Evolutionary conservation across 441 rosid species (phyloP).

Genomic region (Pelargonium fulgidum): DNA sequence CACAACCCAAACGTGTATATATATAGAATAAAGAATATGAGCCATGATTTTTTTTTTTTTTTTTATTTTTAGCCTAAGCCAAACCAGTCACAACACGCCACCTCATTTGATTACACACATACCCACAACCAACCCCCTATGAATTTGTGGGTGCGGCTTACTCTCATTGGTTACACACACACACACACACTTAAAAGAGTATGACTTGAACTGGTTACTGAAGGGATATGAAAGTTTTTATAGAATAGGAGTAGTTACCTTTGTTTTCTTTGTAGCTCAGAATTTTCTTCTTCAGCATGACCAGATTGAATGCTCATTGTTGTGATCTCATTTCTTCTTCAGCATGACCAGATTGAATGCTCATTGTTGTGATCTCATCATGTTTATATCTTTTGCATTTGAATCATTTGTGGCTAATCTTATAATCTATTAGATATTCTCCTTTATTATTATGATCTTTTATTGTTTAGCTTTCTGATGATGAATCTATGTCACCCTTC

Average conservation of each 20-base stretch:
- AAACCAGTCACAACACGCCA: no score
- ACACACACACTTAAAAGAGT: neutral
- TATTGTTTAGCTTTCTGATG: neutral
- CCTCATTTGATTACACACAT: no score
- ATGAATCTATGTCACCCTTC: slow-evolving; percentile 18
- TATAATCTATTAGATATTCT: slow-evolving; percentile 5
- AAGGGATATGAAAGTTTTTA: neutral
- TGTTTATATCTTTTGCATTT: neutral
- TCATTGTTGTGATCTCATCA: neutral
- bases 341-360: neutral
- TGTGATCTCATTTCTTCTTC: no score
- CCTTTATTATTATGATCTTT: neutral
- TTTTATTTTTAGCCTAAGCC: no score
- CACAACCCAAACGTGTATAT: no score
- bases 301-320: no score
- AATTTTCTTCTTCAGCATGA: neutral
- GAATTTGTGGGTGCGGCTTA: no score
- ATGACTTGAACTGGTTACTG: neutral
- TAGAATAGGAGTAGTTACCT: neutral
- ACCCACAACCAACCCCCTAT: no score
- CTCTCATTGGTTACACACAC: no score
- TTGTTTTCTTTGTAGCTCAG: neutral
- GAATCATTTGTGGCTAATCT: neutral
- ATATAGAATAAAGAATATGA: no score
- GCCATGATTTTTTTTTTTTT: no score